Base-by-base conservation (phyloP, 2,329 filamentous ascomycete genomes). In the Macrophomina tecta region DNA sequence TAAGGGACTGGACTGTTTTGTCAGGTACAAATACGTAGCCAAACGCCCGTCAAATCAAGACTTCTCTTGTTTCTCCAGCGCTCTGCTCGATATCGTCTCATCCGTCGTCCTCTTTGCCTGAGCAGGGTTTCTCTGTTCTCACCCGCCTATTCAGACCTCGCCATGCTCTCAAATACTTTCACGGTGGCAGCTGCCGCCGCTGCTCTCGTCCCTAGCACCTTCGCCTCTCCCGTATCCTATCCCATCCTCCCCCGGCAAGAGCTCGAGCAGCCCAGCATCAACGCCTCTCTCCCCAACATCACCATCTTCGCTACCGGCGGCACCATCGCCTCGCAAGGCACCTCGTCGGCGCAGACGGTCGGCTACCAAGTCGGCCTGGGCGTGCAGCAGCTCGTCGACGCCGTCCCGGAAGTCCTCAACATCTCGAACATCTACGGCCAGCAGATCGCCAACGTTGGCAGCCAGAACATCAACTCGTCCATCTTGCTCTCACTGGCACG, bases 271-370 rank as follows among this genome's bases (percentile, higher is more conserved):
- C 72, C 74, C 8, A 68, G 74, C 36, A 72, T 79, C 66, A 83
- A 84, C 67, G 76, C 77, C n/a, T 80, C 77, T 40, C 79, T 86
- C 0, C 85, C 84, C 9, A 87, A 86, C 70, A 77, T 88, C 62
- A 87, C 84, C 67, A 85, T 87, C 68, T 86, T 85, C 69, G 83
- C 82, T 5, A 86, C 83, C 5, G 86, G 86, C 16, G 87, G 86
- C 42, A 89, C 86, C 9, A 89, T 89, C 56, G 86, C 86, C 14
- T 85, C 84, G 1, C 80, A 82, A 67, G 83, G 82, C 0, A 74
- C 73, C n/a, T 82, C 79, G 45, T 81, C 81, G 30, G 82, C 80
- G 18, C 82, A 85, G 68, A 90, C 79, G 30, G 86, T 81, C 1
- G 83, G 84, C 67, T 90, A 90, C 72, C 75, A 82, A 75, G 58